phyloP scores from a whole-genome alignment of 1,284 basidiomycete species.

The Cutaneotrichosporon cavernicola region DNA sequence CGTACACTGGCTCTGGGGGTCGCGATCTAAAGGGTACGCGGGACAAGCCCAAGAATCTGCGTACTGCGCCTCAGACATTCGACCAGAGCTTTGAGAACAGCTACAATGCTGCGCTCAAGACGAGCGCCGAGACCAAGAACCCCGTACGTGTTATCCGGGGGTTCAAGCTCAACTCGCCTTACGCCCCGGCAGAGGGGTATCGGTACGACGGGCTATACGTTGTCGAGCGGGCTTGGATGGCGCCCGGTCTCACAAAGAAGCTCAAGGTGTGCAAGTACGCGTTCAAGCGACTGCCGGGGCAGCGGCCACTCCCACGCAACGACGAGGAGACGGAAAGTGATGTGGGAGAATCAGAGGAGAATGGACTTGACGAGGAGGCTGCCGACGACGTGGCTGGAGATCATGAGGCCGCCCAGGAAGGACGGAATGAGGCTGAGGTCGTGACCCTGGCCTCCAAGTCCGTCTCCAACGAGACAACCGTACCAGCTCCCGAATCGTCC shows the following conservation, averaged over 20 bases:
- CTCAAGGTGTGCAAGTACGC: slow-evolving; percentile 44
- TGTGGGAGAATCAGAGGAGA: background rate
- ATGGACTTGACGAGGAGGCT: background rate
- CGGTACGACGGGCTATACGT: slow-evolving; percentile 55
- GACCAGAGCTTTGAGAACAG: slow-evolving; percentile 51
- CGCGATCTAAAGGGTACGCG: slow-evolving; percentile 50
- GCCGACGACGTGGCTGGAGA: background rate
- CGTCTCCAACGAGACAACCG: background rate
- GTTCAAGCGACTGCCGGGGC: slow-evolving; percentile 39
- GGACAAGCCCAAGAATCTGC: slow-evolving; percentile 49
- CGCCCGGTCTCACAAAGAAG: slow-evolving; percentile 39
- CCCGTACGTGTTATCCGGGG: slow-evolving; percentile 56
- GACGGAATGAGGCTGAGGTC: background rate
- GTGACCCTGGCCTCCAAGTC: background rate
- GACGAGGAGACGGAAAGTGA: slow-evolving; percentile 13
- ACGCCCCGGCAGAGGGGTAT: slow-evolving; percentile 45
- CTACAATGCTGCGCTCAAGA: slow-evolving; percentile 49
- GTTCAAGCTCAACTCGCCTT: slow-evolving; percentile 49
- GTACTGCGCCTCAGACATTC: slow-evolving; percentile 53
- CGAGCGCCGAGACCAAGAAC: slow-evolving; percentile 45
- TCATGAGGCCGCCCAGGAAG: background rate
- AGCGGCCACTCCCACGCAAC: slow-evolving; percentile 29
- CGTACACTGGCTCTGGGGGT: slow-evolving; percentile 44
- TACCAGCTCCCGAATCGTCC: background rate
- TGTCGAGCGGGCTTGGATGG: slow-evolving; percentile 48